Evolutionary conservation across 768 basidiomycete genomes (phyloP), one percentile per base, ranked within the genome.

Genomic region (Psilocybe cyanescens): DNA sequence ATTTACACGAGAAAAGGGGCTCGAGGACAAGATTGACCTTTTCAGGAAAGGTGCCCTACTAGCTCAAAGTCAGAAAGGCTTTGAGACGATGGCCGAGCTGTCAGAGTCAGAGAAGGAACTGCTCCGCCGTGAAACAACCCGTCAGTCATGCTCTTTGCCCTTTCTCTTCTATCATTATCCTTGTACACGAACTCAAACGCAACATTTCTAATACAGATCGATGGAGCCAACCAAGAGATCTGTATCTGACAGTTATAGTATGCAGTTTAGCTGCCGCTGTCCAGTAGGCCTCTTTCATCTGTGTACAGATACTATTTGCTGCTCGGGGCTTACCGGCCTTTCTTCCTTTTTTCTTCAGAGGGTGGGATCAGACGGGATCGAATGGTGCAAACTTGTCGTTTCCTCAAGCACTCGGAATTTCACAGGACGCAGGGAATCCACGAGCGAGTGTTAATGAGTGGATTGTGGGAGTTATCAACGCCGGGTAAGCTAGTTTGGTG

Each of bases 191-290:
- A 28, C 41, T 44, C 14, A 44, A 16, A 5, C 4, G 41, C n/a
- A 5, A 31, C 55, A 33, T 19, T 14, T n/a, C 62, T 56, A 30
- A 45, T 57, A 30, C 53, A 77, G 79, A 83, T 70, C 78, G 76
- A 70, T 84, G 84, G 84, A 71, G 70, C 61, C 83, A 83, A 54
- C 77, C 84, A 2, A 72, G 68, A 57, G 73, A 71, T 50, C 68
- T 83, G 11, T 80, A 81, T 65, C 45, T 78, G 67, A 81, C 81
- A 1, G 75, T 84, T 45, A 65, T 81, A 49, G 69, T 84, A 29
- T 87, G 90, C 64, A 90, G 89, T 14, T 72, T 94, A 50, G 90
- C 89, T 1, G 92, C 92, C 3, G 90, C 89, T 53, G 90, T 92
- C n/a, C 91, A 94, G 80, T 90, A 79, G 66, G 77, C 45, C 9